These are phyloP conservation scores for Notholithocarpus densiflorus DNA, from an alignment of 306 rosid genomes.

Conservation along the genomic window DNA sequence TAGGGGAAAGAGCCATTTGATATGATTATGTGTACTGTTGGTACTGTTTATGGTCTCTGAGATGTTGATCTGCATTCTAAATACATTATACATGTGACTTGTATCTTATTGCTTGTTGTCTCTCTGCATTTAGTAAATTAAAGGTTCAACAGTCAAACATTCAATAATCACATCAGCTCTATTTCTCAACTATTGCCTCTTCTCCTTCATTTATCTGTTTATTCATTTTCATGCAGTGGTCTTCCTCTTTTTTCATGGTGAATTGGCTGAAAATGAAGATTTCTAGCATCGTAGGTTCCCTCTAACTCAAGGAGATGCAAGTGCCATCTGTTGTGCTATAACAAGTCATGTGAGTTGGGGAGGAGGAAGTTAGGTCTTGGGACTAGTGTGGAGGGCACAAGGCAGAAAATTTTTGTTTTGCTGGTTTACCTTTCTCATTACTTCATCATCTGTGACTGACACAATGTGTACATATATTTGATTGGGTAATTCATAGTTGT, in stretches of 20 bases:
- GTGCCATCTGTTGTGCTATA: constrained; percentile 8
- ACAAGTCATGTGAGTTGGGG: constrained; percentile 6
- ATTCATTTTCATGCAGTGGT: constrained; percentile 33
- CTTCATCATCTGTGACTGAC: not conserved
- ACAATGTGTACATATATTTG: constrained; percentile 54
- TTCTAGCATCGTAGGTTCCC: constrained; percentile 14
- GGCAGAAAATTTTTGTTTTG: constrained; percentile 26
- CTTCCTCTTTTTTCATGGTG: constrained; percentile 17
- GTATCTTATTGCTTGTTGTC: not conserved
- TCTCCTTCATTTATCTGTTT: not conserved
- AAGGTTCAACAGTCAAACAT: not conserved
- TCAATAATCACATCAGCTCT: not conserved
- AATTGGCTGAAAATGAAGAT: constrained; percentile 29
- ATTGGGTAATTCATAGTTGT: constrained; percentile 27
- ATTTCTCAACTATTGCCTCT: not conserved
- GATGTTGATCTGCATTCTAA: not conserved
- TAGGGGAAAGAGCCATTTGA: too few relatives aligned
- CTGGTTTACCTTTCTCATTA: constrained; percentile 4
- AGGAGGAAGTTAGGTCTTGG: constrained; percentile 5
- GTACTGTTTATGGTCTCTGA: not conserved
- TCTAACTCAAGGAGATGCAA: constrained; percentile 19
- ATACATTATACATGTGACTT: not conserved
- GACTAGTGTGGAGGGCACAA: constrained; percentile 17
- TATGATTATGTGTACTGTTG: not conserved
- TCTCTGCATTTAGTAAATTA: not conserved